These are phyloP conservation scores for Chernovozyma sophiae-reginae DNA, from an alignment of 1,139 yeast species.

Conservation along the genomic window DNA sequence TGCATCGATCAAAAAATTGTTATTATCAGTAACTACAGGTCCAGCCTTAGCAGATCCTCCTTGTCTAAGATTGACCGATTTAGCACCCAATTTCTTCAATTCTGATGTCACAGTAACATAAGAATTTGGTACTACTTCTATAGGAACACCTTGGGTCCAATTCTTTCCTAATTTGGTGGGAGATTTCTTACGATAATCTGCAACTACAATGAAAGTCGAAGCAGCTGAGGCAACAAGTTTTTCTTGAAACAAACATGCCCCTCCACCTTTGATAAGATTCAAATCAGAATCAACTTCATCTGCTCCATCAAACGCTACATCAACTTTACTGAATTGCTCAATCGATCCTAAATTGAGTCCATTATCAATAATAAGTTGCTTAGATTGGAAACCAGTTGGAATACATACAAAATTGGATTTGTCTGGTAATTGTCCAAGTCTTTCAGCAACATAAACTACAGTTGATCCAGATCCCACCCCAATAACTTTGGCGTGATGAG, in stretches of 20 bases:
- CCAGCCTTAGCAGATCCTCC: slow-evolving; percentile 96
- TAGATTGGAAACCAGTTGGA: slow-evolving; percentile 96
- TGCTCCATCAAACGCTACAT: slow-evolving; percentile 97
- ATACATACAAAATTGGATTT: slow-evolving; percentile 68
- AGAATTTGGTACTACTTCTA: slow-evolving; percentile 90
- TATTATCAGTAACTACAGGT: slow-evolving; percentile 96
- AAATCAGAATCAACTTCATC: slow-evolving; percentile 85
- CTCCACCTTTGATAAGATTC: slow-evolving; percentile 96
- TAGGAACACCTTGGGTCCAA: slow-evolving; percentile 93
- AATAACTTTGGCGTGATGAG: slow-evolving; percentile 63
- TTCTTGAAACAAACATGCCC: slow-evolving; percentile 96
- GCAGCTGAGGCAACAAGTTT: slow-evolving; percentile 88
- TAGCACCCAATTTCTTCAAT: slow-evolving; percentile 63
- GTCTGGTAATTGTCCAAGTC: slow-evolving; percentile 69
- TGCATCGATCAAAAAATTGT: slow-evolving; percentile 89
- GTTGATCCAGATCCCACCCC: slow-evolving; percentile 98
- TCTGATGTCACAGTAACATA: slow-evolving; percentile 72
- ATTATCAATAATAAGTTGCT: slow-evolving; percentile 76
- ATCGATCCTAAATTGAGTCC: slow-evolving; percentile 76
- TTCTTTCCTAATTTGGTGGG: slow-evolving; percentile 61
- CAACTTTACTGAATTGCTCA: slow-evolving; percentile 76
- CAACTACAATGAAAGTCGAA: slow-evolving; percentile 75
- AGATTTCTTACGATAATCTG: slow-evolving; percentile 83
- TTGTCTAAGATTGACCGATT: slow-evolving; percentile 62
- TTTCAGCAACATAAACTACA: slow-evolving; percentile 91